Percentiles rank a stretch among this genome's conserved stretches.
Conservation (phyloP, 805 yeast genomes). For the Saccharomycopsis capsularis region DNA sequence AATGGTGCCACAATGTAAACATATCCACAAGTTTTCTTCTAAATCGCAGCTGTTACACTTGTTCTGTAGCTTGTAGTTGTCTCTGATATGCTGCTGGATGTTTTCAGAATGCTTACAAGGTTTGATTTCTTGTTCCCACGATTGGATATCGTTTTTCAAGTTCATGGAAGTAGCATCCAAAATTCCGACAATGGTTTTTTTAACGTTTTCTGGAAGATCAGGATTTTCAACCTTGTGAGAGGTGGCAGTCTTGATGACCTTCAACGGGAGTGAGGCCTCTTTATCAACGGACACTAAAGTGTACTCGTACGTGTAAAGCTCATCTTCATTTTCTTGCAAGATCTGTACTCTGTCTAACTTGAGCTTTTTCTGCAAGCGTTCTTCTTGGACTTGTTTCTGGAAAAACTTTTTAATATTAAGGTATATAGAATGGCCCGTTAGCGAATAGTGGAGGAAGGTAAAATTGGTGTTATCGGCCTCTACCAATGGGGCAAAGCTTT, state of each 20-base stretch:
- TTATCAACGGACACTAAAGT: slow-evolving; percentile 1
- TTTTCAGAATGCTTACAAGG: slow-evolving; percentile 71
- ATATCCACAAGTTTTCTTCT: slow-evolving; percentile 80
- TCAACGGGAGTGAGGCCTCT: slow-evolving; percentile 3
- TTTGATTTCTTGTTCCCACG: slow-evolving; percentile 86
- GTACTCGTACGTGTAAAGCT: slow-evolving; percentile 9
- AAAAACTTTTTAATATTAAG: slow-evolving; percentile 17
- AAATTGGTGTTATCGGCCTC: slow-evolving; percentile 8
- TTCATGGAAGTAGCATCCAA: slow-evolving; percentile 13
- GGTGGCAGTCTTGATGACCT: background rate
- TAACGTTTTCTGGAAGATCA: slow-evolving; percentile 8
- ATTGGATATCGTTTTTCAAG: slow-evolving; percentile 58
- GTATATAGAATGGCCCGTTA: slow-evolving; percentile 18
- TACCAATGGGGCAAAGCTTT: slow-evolving; percentile 19
- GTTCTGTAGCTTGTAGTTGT: slow-evolving; percentile 29
- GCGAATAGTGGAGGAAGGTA: slow-evolving; percentile 13
- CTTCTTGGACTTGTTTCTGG: slow-evolving; percentile 16
- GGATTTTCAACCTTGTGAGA: background rate
- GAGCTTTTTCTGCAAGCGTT: slow-evolving; percentile 15
- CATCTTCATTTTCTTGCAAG: slow-evolving; percentile 17
- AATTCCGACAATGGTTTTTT: slow-evolving; percentile 14
- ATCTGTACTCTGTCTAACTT: slow-evolving; percentile 21
- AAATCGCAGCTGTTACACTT: slow-evolving; percentile 58
- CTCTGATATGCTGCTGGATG: slow-evolving; percentile 36
- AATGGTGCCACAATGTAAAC: slow-evolving; percentile 81